phyloP scores from a whole-genome alignment of 192 early-diverging fungal species.

The Backusella westeae region DNA sequence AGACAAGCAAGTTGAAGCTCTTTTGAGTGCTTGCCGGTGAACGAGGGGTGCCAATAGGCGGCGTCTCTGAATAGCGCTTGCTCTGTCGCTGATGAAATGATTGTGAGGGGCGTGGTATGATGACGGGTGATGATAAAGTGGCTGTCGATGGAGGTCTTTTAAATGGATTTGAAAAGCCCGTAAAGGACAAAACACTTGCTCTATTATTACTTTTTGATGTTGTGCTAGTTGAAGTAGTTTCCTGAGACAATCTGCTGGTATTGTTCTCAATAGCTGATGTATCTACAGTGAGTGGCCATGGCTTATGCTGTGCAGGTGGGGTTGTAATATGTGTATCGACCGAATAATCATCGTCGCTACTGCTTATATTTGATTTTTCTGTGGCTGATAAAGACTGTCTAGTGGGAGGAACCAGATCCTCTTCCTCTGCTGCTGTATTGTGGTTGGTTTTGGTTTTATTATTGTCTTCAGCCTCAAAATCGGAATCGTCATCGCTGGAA shows the following conservation, averaged over 20 bases:
- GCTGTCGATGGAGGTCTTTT: not conserved
- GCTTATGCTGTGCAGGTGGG: slow-evolving; percentile 12
- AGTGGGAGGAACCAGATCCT: not conserved
- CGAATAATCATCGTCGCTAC: slow-evolving; percentile 24
- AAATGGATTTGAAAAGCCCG: slow-evolving; percentile 14
- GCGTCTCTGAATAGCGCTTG: slow-evolving; percentile 28
- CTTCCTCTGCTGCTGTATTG: not conserved
- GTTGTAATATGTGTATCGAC: slow-evolving; percentile 31
- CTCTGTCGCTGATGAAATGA: slow-evolving; percentile 32
- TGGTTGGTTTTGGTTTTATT: not conserved
- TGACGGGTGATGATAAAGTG: not conserved
- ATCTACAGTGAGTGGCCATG: not conserved
- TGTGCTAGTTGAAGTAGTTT: not conserved
- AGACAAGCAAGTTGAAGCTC: slow-evolving; percentile 11
- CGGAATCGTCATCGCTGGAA: slow-evolving; percentile 20
- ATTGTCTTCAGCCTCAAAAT: slow-evolving; percentile 10
- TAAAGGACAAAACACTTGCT: not conserved
- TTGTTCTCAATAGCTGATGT: not conserved
- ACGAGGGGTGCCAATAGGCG: not conserved
- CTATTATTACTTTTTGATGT: slow-evolving; percentile 1
- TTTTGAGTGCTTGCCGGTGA: slow-evolving; percentile 13
- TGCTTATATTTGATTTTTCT: not conserved
- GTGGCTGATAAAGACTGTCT: slow-evolving; percentile 1
- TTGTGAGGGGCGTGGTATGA: slow-evolving; percentile 27
- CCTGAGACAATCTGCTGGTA: not conserved